phyloP scores from a whole-genome alignment of 225 moss, liverwort and hornwort species.

The Neckera pumila region DNA sequence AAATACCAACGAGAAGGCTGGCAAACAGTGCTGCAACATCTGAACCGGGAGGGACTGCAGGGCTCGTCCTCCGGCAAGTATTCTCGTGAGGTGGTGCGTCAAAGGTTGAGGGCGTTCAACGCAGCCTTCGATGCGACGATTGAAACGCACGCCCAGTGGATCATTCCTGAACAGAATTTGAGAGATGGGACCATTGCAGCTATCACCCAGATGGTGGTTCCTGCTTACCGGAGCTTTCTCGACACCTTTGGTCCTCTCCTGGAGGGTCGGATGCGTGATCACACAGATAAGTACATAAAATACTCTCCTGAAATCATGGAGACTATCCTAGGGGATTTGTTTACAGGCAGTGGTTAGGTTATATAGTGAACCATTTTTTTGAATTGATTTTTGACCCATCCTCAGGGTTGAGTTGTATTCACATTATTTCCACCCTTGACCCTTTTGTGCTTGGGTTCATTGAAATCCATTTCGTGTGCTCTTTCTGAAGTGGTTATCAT shows the following conservation, averaged over 20 bases:
- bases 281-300: conserved; percentile 57
- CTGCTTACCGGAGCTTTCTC: conserved; percentile 74
- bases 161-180: conserved; percentile 61
- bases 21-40: conserved; percentile 46
- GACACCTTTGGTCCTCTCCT: conserved; percentile 24
- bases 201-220: conserved; percentile 65
- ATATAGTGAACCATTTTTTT: background rate
- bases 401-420: background rate
- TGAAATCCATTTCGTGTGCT: background rate
- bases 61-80: conserved; percentile 55
- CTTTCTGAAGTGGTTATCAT: background rate
- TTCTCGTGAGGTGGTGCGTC: conserved; percentile 58
- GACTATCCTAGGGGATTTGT: conserved; percentile 59
- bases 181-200: conserved; percentile 49
- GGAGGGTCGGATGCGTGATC: conserved; percentile 43
- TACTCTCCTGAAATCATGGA: conserved; percentile 74
- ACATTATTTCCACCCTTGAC: background rate
- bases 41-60: conserved; percentile 59
- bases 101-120: conserved; percentile 52
- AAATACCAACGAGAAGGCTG: conserved; percentile 77
- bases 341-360: conserved; percentile 14
- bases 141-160: conserved; percentile 57
- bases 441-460: background rate
- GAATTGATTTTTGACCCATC: background rate
- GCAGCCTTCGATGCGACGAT: conserved; percentile 49